Base-by-base conservation (phyloP, 257 asterid species). In the Gentiana dahurica region DNA sequence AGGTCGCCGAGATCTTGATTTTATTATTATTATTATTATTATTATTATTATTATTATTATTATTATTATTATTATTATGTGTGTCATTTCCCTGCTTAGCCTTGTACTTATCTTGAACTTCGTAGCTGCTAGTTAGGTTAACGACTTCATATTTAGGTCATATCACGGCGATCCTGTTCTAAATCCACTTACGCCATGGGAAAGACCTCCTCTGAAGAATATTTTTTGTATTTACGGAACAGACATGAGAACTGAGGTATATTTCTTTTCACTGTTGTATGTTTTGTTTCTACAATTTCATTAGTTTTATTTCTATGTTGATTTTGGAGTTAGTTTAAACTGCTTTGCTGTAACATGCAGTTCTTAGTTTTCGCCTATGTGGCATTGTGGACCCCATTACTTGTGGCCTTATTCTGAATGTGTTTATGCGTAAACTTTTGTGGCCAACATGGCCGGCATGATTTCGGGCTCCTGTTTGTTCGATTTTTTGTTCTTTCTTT, bases 161-260 rank as follows among this genome's bases (percentile, higher is more conserved):
- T 91, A 91, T 75, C 97, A 87, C 41, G 76, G 65, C 3, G 98
- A 91, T 81, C 95, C 97, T 48, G 92, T 87, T 78, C 78, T 87
- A 69, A 91, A 91, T 79, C 98, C 98, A 70, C 77, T 91, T 58
- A 91, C 98, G 58, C 98, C 98, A 15, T 91, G 97, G 97, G 98
- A 91, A 59, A 85, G 98, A 75, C 98, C 98, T 68, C 98, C 98
- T 51, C 76, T 91, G 66, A 91, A 88, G 85, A 91, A 91, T 73
- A 87, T 91, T 53, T 91, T 85, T 67, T 91, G 98, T 72, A 91
- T 91, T 55, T 91, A 91, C 64, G 98, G 98, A 62, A 63, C 64
- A 59, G 98, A 85, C 68, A 73, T 68, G 65, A 91, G 83, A 81
- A 91, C 98, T 52, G 97, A 91, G 97, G 98, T 91, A 83, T 67